Evolutionary conservation across 176 grass and related monocot species (phyloP), one percentile per base, ranked within the genome.

Genomic region (Aegilops bicornis): DNA sequence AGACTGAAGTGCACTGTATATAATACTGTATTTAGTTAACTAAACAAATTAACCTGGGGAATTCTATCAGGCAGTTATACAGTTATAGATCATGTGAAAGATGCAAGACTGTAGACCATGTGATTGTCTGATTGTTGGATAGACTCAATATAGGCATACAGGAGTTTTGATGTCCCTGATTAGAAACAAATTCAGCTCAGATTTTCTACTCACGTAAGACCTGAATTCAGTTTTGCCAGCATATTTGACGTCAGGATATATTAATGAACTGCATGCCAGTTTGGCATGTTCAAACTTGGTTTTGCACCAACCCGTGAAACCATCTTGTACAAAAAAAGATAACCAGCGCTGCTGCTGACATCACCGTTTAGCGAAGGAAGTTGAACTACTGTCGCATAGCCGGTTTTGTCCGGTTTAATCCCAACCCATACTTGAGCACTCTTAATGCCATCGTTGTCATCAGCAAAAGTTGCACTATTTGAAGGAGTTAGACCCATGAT

Each of bases 31-130:
- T 66, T 70, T 70, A 78, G 20, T 17, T 37, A 64, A 52, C 62
- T 19, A 31, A 35, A 72, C 36, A 84, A 70, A 25, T 30, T 22
- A 35, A 30, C 15, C 36, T 27, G 60, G 20, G 37, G 7, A 73
- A 50, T 83, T 12, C 56, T 77, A 88, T 88, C 24, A 7, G 67
- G 52, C 32, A 88, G 64, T 62, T 73, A 83, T 45, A 83, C 24
- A 68, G 40, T 20, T 71, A 78, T 62, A 27, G 32, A 72, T 79
- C 50, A 47, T 72, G 80, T 36, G 24, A 56, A 88, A 88, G 23
- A 76, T 24, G 12, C 60, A 61, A 25, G n/a, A 17, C 30, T 65
- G 15, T 45, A 10, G 31, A 76, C 43, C 30, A 32, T 61, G 42
- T 86, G 50, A 63, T 25, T 40, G n/a, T 27, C 76, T 85, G 30